A percentile compares a stretch with the other conserved stretches of the same genome.
Conservation (phyloP, 2,329 filamentous ascomycete genomes). For the Calonectria pseudoturangicola region DNA sequence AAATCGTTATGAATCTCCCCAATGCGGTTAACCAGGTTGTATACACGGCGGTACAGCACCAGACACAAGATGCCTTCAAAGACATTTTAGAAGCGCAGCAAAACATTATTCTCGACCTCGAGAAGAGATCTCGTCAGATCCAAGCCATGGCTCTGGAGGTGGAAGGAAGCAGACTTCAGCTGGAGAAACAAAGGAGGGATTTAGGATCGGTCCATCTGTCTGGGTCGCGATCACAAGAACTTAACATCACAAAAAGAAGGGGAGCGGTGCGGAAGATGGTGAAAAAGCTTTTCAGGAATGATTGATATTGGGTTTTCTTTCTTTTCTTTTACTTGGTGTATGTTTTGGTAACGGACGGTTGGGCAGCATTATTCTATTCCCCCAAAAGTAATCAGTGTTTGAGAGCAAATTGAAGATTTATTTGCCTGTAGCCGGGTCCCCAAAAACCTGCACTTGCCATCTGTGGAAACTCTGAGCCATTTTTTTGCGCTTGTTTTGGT, state of each 20-base stretch:
- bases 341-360: not conserved
- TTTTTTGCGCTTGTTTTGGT: not conserved
- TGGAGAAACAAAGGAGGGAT: not conserved
- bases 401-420: not conserved
- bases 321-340: not conserved
- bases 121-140: conserved; percentile 27
- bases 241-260: not conserved
- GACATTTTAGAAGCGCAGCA: conserved; percentile 50
- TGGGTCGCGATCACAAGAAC: conserved; percentile 8
- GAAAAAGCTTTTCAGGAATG: conserved; percentile 36
- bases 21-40: conserved; percentile 53
- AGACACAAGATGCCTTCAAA: conserved; percentile 47
- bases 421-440: not conserved
- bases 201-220: not conserved
- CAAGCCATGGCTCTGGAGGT: conserved; percentile 25
- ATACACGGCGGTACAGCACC: conserved; percentile 49
- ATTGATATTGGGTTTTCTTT: not conserved
- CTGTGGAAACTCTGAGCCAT: not conserved
- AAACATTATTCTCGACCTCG: conserved; percentile 44
- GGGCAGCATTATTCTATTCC: not conserved
- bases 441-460: not conserved
- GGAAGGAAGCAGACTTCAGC: conserved; percentile 13
- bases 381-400: conserved; percentile 13
- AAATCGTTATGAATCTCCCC: conserved; percentile 53
- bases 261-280: conserved; percentile 34